Evolutionary conservation across 2,329 filamentous ascomycete genomes (phyloP), one percentile per base, ranked within the genome.

Genomic region (Apiospora marii): DNA sequence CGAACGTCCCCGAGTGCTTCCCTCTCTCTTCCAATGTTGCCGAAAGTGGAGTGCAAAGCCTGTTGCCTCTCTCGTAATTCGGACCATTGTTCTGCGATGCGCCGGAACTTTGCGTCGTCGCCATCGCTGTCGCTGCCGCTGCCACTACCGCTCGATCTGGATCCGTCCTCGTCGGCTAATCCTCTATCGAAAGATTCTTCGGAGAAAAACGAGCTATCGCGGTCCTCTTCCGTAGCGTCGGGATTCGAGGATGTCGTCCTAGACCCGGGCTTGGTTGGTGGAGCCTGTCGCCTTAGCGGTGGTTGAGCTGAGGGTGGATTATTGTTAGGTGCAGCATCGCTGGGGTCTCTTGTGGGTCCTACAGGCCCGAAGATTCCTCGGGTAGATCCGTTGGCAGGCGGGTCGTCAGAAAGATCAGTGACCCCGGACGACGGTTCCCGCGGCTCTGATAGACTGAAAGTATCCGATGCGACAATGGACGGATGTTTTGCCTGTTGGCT

Each of bases 1-100:
- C 76, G 79, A 44, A 78, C 69, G 69, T 75, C 74, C 58, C 74
- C 75, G 37, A 79, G 69, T 14, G 74, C 71, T 22, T 58, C 72
- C 27, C 77, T 75, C 73, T 74, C 37, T 67, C 68, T 72, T 69
- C 73, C 34, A 78, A 73, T 53, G 67, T 76, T 22, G 70, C 67
- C 67, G 75, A 43, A 70, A 4, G 43, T 67, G 6, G 48, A 27
- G 12, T 48, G 68, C 27, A 71, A 30, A 14, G 43, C 53, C 24
- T 22, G 44, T 19, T 70, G 64, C 34, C 46, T 44, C n/a, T 73
- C 72, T n/a, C 46, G 48, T 34, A 71, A 37, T 22, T 22, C 71
- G 7, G 43, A 48, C 72, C 72, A 73, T 46, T 72, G 72, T 22
- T 61, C 48, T 46, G 27, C 70, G 27, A 68, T 71, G 27, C 34